phyloP scores from a whole-genome alignment of 352 stramenopile genomes.

The Phytophthora nicotianae region DNA sequence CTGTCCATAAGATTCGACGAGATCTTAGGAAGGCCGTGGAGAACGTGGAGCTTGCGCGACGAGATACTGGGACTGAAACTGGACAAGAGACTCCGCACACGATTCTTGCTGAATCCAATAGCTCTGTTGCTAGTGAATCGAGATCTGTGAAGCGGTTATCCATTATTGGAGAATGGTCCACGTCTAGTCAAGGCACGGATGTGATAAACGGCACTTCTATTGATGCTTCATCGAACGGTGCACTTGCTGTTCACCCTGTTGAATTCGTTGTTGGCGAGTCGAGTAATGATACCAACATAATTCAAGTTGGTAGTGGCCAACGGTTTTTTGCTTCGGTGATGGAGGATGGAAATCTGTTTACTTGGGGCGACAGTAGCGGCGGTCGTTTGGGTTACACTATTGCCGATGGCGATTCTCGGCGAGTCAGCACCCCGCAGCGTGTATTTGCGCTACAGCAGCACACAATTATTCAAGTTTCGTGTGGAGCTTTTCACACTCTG shows the following conservation, averaged over 20 bases:
- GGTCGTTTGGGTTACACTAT: slow-evolving; percentile 61
- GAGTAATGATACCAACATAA: slow-evolving; percentile 24
- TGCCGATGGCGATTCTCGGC: slow-evolving; percentile 49
- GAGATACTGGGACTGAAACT: slow-evolving; percentile 22
- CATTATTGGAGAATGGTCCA: slow-evolving; percentile 61
- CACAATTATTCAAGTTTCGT: slow-evolving; percentile 62
- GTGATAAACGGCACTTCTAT: not conserved
- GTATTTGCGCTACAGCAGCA: slow-evolving; percentile 41
- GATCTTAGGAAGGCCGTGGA: slow-evolving; percentile 32
- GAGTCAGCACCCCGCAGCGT: slow-evolving; percentile 41
- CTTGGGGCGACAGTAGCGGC: slow-evolving; percentile 70
- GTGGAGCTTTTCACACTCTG: slow-evolving; percentile 72
- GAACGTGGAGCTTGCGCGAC: slow-evolving; percentile 27
- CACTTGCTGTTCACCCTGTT: slow-evolving; percentile 23
- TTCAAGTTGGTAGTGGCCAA: slow-evolving; percentile 50
- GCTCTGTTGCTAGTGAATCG: slow-evolving; percentile 1
- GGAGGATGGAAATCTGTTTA: slow-evolving; percentile 49
- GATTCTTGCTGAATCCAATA: not conserved
- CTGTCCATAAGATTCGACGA: slow-evolving; percentile 28
- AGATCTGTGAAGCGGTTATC: slow-evolving; percentile 25
- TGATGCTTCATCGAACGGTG: not conserved
- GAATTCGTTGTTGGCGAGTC: slow-evolving; percentile 20
- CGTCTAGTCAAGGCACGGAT: slow-evolving; percentile 14
- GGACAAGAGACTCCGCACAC: slow-evolving; percentile 13
- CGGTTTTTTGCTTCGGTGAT: slow-evolving; percentile 64